Conservation (phyloP, 257 asterid genomes). For the Nicotiana tomentosiformis region DNA sequence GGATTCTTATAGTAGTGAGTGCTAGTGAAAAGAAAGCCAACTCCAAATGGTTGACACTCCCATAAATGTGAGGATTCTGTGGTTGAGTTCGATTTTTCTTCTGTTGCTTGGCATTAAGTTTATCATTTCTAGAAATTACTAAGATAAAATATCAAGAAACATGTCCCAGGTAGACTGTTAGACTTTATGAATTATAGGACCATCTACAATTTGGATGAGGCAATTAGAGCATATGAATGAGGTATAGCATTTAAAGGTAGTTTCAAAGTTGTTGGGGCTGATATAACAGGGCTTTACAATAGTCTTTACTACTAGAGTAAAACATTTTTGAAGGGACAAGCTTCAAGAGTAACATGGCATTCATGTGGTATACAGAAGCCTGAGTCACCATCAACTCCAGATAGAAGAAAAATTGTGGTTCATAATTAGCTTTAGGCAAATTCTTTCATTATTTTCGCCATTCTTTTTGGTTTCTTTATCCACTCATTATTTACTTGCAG, state of each 20-base stretch:
- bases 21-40: background rate
- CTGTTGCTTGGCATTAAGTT: background rate
- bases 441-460: slow-evolving; percentile 4
- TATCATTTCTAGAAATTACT: background rate
- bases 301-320: background rate
- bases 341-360: slow-evolving; percentile 72
- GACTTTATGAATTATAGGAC: background rate
- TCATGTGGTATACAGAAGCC: slow-evolving; percentile 58
- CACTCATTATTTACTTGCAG: background rate
- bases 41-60: background rate
- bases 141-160: background rate
- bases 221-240: background rate
- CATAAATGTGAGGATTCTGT: background rate
- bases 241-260: background rate
- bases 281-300: background rate
- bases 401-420: slow-evolving; percentile 17
- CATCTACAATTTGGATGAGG: background rate
- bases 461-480: background rate
- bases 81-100: background rate
- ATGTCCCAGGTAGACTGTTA: background rate
- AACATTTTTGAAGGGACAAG: slow-evolving; percentile 6
- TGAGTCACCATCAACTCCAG: slow-evolving; percentile 36
- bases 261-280: slow-evolving; percentile 32
- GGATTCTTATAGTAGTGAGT: background rate
- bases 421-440: slow-evolving; percentile 15